A percentile compares a stretch with the other conserved stretches of the same genome.
These are phyloP conservation scores for Salix exigua DNA, from an alignment of 345 rosid genomes.

Conservation along the genomic window DNA sequence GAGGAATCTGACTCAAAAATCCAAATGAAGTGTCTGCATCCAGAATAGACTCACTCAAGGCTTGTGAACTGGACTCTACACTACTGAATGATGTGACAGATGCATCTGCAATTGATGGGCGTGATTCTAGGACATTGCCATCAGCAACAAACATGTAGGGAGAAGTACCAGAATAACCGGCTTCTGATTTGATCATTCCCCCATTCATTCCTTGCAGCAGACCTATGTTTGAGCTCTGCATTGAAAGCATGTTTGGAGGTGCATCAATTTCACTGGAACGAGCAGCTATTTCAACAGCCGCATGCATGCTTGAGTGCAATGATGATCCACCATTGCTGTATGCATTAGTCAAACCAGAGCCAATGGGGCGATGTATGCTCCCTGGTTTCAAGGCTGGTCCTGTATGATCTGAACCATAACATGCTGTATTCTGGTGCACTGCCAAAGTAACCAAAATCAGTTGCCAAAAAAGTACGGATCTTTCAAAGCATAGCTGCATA, in stretches of 20 bases:
- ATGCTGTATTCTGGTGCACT: conserved; percentile 65
- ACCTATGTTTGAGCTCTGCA: conserved; percentile 63
- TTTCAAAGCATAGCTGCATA: not conserved
- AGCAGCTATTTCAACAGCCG: conserved; percentile 64
- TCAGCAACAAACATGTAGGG: conserved; percentile 70
- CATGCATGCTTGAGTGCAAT: conserved; percentile 50
- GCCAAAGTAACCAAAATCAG: conserved; percentile 21
- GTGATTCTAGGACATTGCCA: conserved; percentile 59
- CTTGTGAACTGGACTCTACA: conserved; percentile 68
- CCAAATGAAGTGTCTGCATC: conserved; percentile 77
- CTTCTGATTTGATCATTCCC: conserved; percentile 73
- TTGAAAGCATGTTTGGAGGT: conserved; percentile 52
- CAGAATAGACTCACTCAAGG: conserved; percentile 59
- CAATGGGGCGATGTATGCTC: conserved; percentile 50
- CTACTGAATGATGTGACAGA: conserved; percentile 69
- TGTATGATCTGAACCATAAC: conserved; percentile 56
- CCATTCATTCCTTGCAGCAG: conserved; percentile 82
- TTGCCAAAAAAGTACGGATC: conserved; percentile 3
- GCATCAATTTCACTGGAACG: conserved; percentile 63
- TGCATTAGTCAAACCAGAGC: conserved; percentile 49
- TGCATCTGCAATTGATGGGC: conserved; percentile 60
- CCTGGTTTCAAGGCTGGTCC: conserved; percentile 55
- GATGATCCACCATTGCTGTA: conserved; percentile 69
- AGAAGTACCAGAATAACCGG: conserved; percentile 60
- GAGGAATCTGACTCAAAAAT: conserved; percentile 70